These are phyloP conservation scores for Wallacemonas rigidus DNA, from an alignment of 208 protist genomes.

Conservation along the genomic window DNA sequence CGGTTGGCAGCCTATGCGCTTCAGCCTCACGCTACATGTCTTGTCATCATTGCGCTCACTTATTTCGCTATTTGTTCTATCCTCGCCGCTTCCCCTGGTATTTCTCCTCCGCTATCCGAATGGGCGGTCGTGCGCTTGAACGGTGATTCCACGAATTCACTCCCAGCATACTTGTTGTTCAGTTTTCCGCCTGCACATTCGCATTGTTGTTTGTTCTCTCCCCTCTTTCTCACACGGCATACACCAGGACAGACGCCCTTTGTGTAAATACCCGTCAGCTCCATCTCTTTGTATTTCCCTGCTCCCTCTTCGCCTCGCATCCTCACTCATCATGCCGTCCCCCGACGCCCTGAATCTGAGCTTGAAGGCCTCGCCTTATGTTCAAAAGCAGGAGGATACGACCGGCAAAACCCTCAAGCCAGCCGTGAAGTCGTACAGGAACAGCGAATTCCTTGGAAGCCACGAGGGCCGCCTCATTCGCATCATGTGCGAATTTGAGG, in stretches of 20 bases:
- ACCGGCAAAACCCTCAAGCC: conserved; percentile 48
- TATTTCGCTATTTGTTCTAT: too few species aligned
- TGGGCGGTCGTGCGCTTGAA: too few species aligned
- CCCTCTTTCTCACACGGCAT: not conserved
- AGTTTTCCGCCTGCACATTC: not conserved
- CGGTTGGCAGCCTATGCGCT: too few species aligned
- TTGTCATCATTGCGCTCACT: too few species aligned
- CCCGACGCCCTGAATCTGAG: conserved; percentile 19
- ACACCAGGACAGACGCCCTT: not conserved
- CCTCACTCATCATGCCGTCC: conserved; percentile 2
- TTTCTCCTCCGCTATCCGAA: too few species aligned
- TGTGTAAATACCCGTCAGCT: too few species aligned
- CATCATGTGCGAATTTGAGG: conserved; percentile 93
- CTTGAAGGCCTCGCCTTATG: conserved; percentile 57
- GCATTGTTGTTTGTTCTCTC: conserved; percentile 4
- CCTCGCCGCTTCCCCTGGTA: too few species aligned
- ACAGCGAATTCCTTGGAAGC: conserved; percentile 73
- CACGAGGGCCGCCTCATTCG: conserved; percentile 81
- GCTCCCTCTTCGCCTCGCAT: too few species aligned
- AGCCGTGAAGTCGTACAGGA: conserved; percentile 91
- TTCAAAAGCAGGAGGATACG: conserved; percentile 68
- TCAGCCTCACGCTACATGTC: too few species aligned
- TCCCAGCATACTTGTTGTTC: conserved; percentile 11
- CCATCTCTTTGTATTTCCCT: not conserved
- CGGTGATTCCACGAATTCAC: not conserved